Percentiles rank a stretch among this genome's conserved stretches.
Evolutionary conservation across 2,329 filamentous ascomycete genomes (phyloP).

Genomic region (Colletotrichum theobromicola): DNA sequence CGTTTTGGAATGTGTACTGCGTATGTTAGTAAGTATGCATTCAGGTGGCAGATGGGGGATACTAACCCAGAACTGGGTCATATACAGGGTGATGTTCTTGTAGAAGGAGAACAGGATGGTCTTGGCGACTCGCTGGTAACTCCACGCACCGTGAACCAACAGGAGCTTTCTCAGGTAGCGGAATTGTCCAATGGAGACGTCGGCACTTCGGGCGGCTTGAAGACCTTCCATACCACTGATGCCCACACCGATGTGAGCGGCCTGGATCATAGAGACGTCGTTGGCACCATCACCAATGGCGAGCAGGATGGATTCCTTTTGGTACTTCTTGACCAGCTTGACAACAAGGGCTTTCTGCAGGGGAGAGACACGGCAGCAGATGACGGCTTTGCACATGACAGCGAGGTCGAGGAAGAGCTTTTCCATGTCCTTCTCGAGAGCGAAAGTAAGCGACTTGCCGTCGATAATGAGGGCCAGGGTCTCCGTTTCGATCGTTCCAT

Average conservation of each 20-base stretch:
- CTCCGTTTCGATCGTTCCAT: slow-evolving; percentile 79
- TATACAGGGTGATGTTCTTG: slow-evolving; percentile 98
- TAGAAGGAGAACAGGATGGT: slow-evolving; percentile 99
- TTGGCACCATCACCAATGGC: slow-evolving; percentile 98
- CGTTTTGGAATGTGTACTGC: slow-evolving; percentile 96
- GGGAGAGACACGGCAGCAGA: slow-evolving; percentile 96
- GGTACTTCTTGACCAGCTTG: slow-evolving; percentile 92
- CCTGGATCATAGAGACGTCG: slow-evolving; percentile 99
- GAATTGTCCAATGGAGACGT: slow-evolving; percentile 96
- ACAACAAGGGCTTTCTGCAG: slow-evolving; percentile 97
- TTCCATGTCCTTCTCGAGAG: slow-evolving; percentile 91
- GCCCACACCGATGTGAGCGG: slow-evolving; percentile 95
- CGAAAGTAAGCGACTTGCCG: slow-evolving; percentile 92
- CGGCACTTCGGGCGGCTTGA: slow-evolving; percentile 92
- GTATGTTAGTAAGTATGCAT: slow-evolving; percentile 26
- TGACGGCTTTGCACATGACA: slow-evolving; percentile 97
- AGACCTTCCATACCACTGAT: slow-evolving; percentile 97
- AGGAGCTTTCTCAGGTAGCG: slow-evolving; percentile 92
- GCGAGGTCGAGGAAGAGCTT: slow-evolving; percentile 93
- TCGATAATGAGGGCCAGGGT: slow-evolving; percentile 93
- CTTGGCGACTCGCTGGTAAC: slow-evolving; percentile 95
- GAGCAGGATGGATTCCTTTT: slow-evolving; percentile 88
- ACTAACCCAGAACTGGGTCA: slow-evolving; percentile 98
- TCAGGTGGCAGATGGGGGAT: not conserved
- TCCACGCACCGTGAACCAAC: slow-evolving; percentile 95